Percentiles rank a stretch among this genome's conserved stretches.
These are phyloP conservation scores for Chenopodium berlandieri DNA, from an alignment of 148 eudicot genomes.

Conservation along the genomic window DNA sequence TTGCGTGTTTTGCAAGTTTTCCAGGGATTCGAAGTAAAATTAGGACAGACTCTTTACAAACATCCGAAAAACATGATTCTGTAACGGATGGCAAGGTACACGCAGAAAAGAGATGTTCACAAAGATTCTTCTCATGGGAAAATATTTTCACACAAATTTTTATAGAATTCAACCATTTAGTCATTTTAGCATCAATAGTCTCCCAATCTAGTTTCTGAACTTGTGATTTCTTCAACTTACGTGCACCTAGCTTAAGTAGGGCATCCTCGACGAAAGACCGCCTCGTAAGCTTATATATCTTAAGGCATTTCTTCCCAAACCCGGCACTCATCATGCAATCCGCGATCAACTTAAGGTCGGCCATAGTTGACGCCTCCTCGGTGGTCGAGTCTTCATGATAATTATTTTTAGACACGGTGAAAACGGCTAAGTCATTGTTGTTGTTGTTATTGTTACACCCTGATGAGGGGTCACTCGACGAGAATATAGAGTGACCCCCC, in stretches of 20 bases:
- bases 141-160: constrained; percentile 51
- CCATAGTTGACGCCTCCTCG: constrained; percentile 30
- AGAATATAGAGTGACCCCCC: background rate
- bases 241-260: constrained; percentile 16
- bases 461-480: background rate
- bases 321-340: constrained; percentile 73
- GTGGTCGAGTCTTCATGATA: background rate
- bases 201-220: constrained; percentile 65
- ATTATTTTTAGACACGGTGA: background rate
- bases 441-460: background rate
- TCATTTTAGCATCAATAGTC: constrained; percentile 43
- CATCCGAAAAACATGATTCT: constrained; percentile 63
- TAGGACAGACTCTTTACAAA: constrained; percentile 48
- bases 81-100: constrained; percentile 27
- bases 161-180: constrained; percentile 45
- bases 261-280: constrained; percentile 41
- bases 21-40: constrained; percentile 50
- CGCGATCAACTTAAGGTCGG: constrained; percentile 56
- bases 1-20: constrained; percentile 47
- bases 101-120: constrained; percentile 62
- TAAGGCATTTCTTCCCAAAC: constrained; percentile 60
- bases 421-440: background rate
- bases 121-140: constrained; percentile 52
- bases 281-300: constrained; percentile 52
- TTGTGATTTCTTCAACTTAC: constrained; percentile 28